Evolutionary conservation across 148 eudicot species (phyloP).

Genomic region (Spergularia marina): DNA sequence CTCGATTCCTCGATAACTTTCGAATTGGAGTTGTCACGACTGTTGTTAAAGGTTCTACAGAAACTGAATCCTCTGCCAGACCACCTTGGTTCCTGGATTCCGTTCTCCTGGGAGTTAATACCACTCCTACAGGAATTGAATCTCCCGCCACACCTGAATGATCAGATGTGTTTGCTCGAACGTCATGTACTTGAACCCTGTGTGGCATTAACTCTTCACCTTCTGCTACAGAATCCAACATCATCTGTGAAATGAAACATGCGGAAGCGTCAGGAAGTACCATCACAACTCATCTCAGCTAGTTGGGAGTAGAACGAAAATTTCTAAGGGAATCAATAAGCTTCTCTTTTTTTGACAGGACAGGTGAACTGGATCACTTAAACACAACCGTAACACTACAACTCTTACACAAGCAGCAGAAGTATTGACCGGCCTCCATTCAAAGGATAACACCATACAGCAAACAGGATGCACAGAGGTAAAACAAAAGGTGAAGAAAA

Average conservation of each 20-base stretch:
- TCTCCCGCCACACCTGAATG: conserved; percentile 17
- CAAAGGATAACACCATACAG: too few relatives aligned
- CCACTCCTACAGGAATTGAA: conserved; percentile 22
- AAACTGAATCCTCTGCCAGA: conserved; percentile 11
- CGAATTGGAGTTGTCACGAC: conserved; percentile 63
- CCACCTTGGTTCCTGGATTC: conserved; percentile 57
- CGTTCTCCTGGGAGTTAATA: conserved; percentile 68
- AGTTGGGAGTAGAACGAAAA: background rate
- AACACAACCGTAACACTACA: too few relatives aligned
- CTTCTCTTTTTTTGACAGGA: too few relatives aligned
- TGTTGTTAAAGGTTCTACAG: conserved; percentile 32
- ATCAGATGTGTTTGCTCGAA: conserved; percentile 7
- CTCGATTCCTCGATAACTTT: conserved; percentile 71
- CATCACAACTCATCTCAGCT: background rate
- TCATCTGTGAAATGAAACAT: conserved; percentile 46
- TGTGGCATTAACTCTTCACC: conserved; percentile 94
- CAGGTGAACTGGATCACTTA: too few relatives aligned
- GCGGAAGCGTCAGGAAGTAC: background rate
- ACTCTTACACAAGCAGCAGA: too few relatives aligned
- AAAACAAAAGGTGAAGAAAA: too few relatives aligned
- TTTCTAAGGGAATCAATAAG: too few relatives aligned
- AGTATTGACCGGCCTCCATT: too few relatives aligned
- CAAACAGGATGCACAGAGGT: too few relatives aligned
- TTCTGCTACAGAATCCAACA: conserved; percentile 54
- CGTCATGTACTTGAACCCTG: conserved; percentile 32